Evolutionary conservation across 2,329 filamentous ascomycete genomes (phyloP), one percentile per base, ranked within the genome.

Genomic region (Sporothrix curviconia): DNA sequence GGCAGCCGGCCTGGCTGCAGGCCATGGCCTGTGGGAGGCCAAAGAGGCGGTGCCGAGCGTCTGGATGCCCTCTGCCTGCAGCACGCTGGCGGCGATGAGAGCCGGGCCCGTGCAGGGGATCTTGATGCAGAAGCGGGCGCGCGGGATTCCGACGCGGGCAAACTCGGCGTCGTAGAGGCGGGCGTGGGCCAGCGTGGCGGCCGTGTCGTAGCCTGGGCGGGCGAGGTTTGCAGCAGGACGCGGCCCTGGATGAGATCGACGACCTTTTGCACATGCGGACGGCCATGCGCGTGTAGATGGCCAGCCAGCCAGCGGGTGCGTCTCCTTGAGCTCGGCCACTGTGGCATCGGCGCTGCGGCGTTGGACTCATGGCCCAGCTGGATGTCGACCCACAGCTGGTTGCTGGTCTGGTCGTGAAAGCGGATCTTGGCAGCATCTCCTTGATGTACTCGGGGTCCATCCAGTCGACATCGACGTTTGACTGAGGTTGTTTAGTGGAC

Each of bases 381-480:
- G 30, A 73, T 71, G 55, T 78, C 74, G 22, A 78, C 76, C 68
- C 71, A 75, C 3, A 75, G 67, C 63, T 79, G 76, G 63, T 79
- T 79, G 66, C 74, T 77, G 3, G 76, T 79, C 66, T 77, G 74
- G 61, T 79, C 76, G 57, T 78, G 72, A 28, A 74, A 73, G 4
- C 69, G 69, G 59, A 78, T 71, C 12, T 71, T 70, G 40, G 42
- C 49, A 57, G 14, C 55, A 57, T 58, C 17, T 64, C 66, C 56
- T 72, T 72, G 60, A 76, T 73, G 63, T 74, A 77, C 9, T 75
- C 72, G 1, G 75, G 72, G 57, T 77, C 76, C 76, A 79, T 79
- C 70, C 74, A 78, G 62, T 79, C 77, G 28, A 79, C 74, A 57
- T 79, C 77, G 56, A 79, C 69, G 28, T 79, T n/a, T 74, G 57